Percentiles rank a stretch among this genome's conserved stretches.
These are phyloP conservation scores for Penicillium olsonii DNA, from an alignment of 2,329 filamentous ascomycete genomes.

Conservation along the genomic window DNA sequence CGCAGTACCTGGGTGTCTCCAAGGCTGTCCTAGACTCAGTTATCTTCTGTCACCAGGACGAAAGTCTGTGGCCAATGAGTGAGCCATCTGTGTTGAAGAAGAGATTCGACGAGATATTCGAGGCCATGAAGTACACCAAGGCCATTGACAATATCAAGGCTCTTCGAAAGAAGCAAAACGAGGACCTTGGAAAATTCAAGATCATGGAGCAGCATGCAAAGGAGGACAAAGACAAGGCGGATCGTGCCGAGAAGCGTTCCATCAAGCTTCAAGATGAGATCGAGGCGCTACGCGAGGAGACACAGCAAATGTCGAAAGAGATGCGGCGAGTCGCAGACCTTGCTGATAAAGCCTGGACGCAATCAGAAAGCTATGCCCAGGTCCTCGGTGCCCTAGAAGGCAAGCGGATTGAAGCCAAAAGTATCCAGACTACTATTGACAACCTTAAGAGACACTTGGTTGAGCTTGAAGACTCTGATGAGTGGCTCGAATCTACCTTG, in stretches of 20 bases:
- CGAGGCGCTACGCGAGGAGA: conserved; percentile 60
- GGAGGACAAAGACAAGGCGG: conserved; percentile 79
- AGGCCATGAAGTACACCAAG: conserved; percentile 94
- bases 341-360: conserved; percentile 67
- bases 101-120: conserved; percentile 96
- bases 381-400: conserved; percentile 74
- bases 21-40: conserved; percentile 88
- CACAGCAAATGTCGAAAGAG: conserved; percentile 57
- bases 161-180: conserved; percentile 78
- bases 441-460: conserved; percentile 72
- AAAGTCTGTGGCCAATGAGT: conserved; percentile 95
- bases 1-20: conserved; percentile 83
- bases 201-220: conserved; percentile 77
- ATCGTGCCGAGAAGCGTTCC: conserved; percentile 67
- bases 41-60: conserved; percentile 98
- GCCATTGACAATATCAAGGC: conserved; percentile 93
- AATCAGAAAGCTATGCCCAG: conserved; percentile 71
- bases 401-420: conserved; percentile 73
- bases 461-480: conserved; percentile 76
- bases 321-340: conserved; percentile 49
- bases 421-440: conserved; percentile 68
- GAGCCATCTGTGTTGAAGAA: conserved; percentile 85
- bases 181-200: conserved; percentile 71
- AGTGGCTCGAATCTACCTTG: conserved; percentile 69
- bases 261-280: conserved; percentile 65